Conservation (phyloP, 495 filamentous ascomycete species). For the Xylaria intraflava region DNA sequence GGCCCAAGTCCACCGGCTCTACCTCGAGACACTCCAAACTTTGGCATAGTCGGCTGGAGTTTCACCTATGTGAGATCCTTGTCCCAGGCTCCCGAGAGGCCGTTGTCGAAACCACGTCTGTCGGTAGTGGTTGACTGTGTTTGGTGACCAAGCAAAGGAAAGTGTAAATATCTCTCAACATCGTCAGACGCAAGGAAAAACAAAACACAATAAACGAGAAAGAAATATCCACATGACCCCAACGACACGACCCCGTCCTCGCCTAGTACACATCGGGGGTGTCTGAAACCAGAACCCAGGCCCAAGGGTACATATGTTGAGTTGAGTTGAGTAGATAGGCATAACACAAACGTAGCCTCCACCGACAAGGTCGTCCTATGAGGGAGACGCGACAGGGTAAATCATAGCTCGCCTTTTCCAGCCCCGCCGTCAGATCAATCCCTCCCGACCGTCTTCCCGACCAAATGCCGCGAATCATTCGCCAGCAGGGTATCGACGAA, state of each 20-base stretch:
- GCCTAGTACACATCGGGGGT: conserved; percentile 21
- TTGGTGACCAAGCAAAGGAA: conserved; percentile 25
- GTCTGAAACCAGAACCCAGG: conserved; percentile 18
- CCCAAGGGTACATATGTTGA: conserved; percentile 20
- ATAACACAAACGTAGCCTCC: conserved; percentile 22
- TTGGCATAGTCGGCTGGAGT: conserved; percentile 2
- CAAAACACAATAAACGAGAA: conserved; percentile 27
- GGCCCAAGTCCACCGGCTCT: background rate
- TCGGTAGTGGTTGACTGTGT: background rate
- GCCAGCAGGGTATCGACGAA: conserved; percentile 26
- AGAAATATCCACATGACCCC: conserved; percentile 26
- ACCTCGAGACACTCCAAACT: conserved; percentile 9
- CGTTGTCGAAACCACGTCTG: conserved; percentile 8
- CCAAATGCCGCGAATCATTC: conserved; percentile 24
- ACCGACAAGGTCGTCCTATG: conserved; percentile 18
- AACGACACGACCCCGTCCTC: conserved; percentile 19
- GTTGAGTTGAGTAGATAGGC: conserved; percentile 20
- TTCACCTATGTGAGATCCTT: conserved; percentile 7
- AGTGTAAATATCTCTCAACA: conserved; percentile 27
- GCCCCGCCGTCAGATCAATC: conserved; percentile 21
- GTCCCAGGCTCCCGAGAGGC: conserved; percentile 4
- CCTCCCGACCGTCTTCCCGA: conserved; percentile 18
- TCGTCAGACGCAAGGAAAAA: conserved; percentile 27
- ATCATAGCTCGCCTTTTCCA: conserved; percentile 25
- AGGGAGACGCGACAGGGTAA: conserved; percentile 22